Base-by-base conservation (phyloP, 2,329 filamentous ascomycete genomes). In the Fusarium sp. region DNA sequence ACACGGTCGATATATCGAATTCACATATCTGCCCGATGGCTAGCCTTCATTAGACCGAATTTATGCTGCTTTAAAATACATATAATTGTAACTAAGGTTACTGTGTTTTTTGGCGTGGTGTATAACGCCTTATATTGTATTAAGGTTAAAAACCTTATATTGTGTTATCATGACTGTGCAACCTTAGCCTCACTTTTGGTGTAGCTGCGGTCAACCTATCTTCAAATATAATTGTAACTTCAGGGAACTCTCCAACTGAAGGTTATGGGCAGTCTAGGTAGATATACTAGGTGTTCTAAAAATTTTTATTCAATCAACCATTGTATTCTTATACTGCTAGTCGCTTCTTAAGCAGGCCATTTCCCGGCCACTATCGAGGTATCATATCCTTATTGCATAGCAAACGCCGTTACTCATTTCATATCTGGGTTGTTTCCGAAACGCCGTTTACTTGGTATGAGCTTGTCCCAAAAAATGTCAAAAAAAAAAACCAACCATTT, bases 381-480 rank as follows among this genome's bases (percentile, higher is more conserved):
- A 72, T 73, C 70, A 35, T 70, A 44, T 70, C 56, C 54, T 20
- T 50, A 60, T 40, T 18, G n/a, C 46, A 37, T 18, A 63, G 54
- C 44, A 70, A 67, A 52, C 41, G 44, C 61, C 52, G 65, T 60
- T 67, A 48, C 66, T 60, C 37, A 9, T 35, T 49, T 56, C 35
- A 11, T 50, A 35, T 45, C 38, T 57, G 42, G 49, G 33, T n/a
- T 50, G 41, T 38, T 33, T 33, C 44, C 60, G 61, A 55, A 73
- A 73, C 70, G 70, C 70, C 70, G 48, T 72, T 58, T 70, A 70
- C 42, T 57, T 48, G 17, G 35, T 53, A 55, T 71, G 33, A 35
- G 32, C 63, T 44, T 57, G 64, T 56, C 60, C 56, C 42, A 35
- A 33, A 48, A 10, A 30, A 30, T 30, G 10, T 30, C 27, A 7